These are phyloP conservation scores for Sistotremastrum suecicum DNA, from an alignment of 768 basidiomycete species.

Conservation along the genomic window DNA sequence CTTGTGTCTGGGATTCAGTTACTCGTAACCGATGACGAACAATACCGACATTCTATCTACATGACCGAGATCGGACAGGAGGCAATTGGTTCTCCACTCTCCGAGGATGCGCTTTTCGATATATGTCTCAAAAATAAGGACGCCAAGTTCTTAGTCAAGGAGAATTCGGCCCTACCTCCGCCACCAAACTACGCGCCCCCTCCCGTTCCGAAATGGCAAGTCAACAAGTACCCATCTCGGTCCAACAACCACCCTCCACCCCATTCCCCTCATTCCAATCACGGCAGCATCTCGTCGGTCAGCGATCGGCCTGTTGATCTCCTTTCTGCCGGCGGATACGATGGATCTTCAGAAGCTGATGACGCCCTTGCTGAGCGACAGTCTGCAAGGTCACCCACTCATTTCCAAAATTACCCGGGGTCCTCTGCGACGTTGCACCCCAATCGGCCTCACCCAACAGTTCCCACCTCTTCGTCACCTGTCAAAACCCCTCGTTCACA, in stretches of 20 bases:
- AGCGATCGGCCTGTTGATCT: conserved; percentile 30
- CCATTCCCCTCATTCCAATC: conserved; percentile 41
- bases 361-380: not conserved
- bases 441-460: too few species aligned
- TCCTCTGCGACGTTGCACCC: too few species aligned
- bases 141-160: conserved; percentile 68
- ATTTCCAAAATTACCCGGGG: too few species aligned
- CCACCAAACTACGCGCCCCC: conserved; percentile 17
- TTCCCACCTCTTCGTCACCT: too few species aligned
- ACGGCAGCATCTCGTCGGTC: conserved; percentile 58
- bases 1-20: conserved; percentile 29
- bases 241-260: conserved; percentile 23
- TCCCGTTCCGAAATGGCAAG: conserved; percentile 32
- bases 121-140: conserved; percentile 66
- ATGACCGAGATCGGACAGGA: conserved; percentile 76
- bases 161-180: conserved; percentile 35
- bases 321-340: conserved; percentile 17
- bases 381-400: too few species aligned
- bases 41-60: conserved; percentile 63
- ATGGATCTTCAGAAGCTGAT: conserved; percentile 6
- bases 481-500: too few species aligned
- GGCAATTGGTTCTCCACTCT: conserved; percentile 59
- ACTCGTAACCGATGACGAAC: conserved; percentile 74
- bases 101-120: conserved; percentile 54
- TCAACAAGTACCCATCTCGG: conserved; percentile 37